Evolutionary conservation across 345 rosid species (phyloP), one percentile per base, ranked within the genome.

Genomic region (Murraya koenigii): DNA sequence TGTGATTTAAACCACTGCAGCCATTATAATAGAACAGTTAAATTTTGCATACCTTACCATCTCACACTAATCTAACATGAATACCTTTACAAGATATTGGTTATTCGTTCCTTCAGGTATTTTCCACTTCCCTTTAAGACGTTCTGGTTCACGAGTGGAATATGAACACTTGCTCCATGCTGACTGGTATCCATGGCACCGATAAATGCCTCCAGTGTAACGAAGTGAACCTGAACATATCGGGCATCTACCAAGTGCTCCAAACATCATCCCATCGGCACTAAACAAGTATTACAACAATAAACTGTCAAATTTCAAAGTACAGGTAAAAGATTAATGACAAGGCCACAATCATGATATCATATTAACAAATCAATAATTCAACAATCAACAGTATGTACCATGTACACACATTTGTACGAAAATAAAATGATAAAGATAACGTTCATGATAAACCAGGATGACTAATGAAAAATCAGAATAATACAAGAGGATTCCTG

Each of bases 241-340:
- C 10, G 91, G 91, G 86, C 98, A 94, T 59, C 56, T 76, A 66
- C 84, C 88, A 70, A 96, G 98, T 76, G 89, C 89, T 83, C 97
- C 99, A 87, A 94, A 92, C 85, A 92, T 81, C 98, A 96, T 96
- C 76, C 98, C 98, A 87, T 96, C 97, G 72, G 94, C 93, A 85
- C 99, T 94, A 72, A 56, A 82, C 67, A 86, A 61, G 69, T 82
- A 74, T 60, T 39, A 66, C 8, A 71, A 59, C 71, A 78, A 58
- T 49, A 75, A 44, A 78, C 69, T 30, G 59, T 77, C 66, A 79
- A 60, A n/a, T 58, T 56, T 38, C 22, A 14, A 59, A 19, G 19
- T 36, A 62, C 52, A 2, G 60, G 69, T 17, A 20, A 20, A 11
- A 13, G 64, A 69, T 68, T 58, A 26, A 70, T 75, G 73, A 25